A percentile compares a stretch with the other conserved stretches of the same genome.
phyloP scores from a whole-genome alignment of 2,329 filamentous ascomycete genomes.

The Curvularia hawaiiensis region DNA sequence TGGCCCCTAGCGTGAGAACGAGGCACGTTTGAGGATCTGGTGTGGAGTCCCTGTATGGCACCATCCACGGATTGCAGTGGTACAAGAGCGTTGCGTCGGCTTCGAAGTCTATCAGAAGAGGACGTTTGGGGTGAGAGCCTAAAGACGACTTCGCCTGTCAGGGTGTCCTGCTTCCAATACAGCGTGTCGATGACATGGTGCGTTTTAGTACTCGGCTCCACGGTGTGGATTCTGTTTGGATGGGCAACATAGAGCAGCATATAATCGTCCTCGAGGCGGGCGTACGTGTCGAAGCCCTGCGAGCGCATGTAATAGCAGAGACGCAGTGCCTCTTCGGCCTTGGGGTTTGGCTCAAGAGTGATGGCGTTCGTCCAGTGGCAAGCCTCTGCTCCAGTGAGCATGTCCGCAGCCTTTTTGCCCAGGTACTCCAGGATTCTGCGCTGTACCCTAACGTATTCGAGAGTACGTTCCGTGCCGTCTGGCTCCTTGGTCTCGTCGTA shows the following conservation, averaged over 20 bases:
- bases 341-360: slow-evolving; percentile 8
- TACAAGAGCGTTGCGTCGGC: slow-evolving; percentile 4
- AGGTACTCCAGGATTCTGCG: slow-evolving; percentile 21
- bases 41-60: neutral
- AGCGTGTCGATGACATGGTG: slow-evolving; percentile 5
- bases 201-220: neutral
- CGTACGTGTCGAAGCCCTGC: slow-evolving; percentile 30
- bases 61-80: too few relatives aligned
- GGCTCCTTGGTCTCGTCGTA: slow-evolving; percentile 27
- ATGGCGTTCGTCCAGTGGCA: slow-evolving; percentile 22
- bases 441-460: slow-evolving; percentile 27
- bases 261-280: slow-evolving; percentile 10
- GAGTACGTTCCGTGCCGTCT: slow-evolving; percentile 15
- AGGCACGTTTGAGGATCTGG: neutral
- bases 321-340: slow-evolving; percentile 26
- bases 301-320: slow-evolving; percentile 43
- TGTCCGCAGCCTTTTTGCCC: slow-evolving; percentile 15
- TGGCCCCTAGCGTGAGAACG: too few relatives aligned
- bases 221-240: neutral
- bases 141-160: slow-evolving; percentile 7
- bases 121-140: neutral
- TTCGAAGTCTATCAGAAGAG: neutral
- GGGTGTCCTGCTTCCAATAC: slow-evolving; percentile 30
- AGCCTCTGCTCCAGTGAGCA: slow-evolving; percentile 18
- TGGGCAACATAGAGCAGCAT: slow-evolving; percentile 24